A percentile compares a stretch with the other conserved stretches of the same genome.
These are phyloP conservation scores for Globisporangium apiculatum DNA, from an alignment of 352 stramenopile species.

Conservation along the genomic window DNA sequence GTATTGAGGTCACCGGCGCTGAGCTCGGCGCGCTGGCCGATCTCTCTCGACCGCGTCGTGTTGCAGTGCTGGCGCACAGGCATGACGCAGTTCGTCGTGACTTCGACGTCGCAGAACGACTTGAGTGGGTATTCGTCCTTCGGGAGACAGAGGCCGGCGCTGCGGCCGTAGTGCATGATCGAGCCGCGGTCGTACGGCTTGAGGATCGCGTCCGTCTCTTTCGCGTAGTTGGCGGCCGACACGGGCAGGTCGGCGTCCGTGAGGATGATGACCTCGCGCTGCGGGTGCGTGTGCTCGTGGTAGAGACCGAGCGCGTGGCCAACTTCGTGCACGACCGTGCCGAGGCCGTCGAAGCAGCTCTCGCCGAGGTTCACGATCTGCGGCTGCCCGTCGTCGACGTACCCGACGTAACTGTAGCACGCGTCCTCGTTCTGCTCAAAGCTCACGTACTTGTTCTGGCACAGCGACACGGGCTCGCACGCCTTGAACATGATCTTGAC, in stretches of 20 bases:
- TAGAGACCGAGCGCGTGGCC: conserved; percentile 58
- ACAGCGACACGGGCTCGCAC: conserved; percentile 48
- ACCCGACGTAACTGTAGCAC: conserved; percentile 72
- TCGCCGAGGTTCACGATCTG: conserved; percentile 66
- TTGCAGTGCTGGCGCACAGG: conserved; percentile 65
- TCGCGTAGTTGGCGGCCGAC: conserved; percentile 62
- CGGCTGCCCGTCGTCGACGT: conserved; percentile 49
- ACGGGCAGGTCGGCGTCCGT: conserved; percentile 54
- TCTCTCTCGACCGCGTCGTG: conserved; percentile 47
- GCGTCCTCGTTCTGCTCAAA: conserved; percentile 64
- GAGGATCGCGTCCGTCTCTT: conserved; percentile 42
- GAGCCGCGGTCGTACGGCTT: conserved; percentile 64
- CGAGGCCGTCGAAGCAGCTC: conserved; percentile 52
- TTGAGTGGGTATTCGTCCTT: conserved; percentile 57
- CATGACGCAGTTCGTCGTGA: conserved; percentile 59
- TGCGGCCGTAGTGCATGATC: conserved; percentile 77
- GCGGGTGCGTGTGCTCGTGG: conserved; percentile 66
- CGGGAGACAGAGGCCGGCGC: conserved; percentile 57
- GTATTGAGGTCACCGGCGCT: conserved; percentile 56
- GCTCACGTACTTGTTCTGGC: conserved; percentile 61
- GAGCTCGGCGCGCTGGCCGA: conserved; percentile 45
- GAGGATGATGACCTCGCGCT: conserved; percentile 62
- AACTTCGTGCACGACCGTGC: conserved; percentile 55
- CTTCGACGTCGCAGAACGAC: conserved; percentile 60
- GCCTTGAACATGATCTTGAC: conserved; percentile 59